Conservation (phyloP, 208 protist species). For the Trypanosoma melophagium region DNA sequence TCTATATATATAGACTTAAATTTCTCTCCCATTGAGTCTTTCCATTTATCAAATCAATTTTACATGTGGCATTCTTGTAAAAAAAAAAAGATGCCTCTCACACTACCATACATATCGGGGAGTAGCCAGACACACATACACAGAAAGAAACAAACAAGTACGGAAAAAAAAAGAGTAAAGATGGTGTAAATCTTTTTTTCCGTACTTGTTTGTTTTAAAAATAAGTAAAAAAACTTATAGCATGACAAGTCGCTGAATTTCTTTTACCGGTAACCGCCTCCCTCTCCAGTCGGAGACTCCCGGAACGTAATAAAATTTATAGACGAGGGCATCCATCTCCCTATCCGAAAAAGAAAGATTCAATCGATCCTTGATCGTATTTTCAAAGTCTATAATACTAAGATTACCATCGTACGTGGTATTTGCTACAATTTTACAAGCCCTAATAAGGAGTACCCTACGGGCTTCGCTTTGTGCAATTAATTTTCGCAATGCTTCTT, state of each 20-base stretch:
- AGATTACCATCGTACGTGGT: constrained; percentile 78
- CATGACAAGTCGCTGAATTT: constrained; percentile 59
- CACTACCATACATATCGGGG: constrained; percentile 2
- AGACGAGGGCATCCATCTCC: constrained; percentile 77
- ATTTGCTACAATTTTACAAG: constrained; percentile 55
- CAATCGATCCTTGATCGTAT: constrained; percentile 54
- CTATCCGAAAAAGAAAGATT: constrained; percentile 64
- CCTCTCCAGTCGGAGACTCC: constrained; percentile 61
- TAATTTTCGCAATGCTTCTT: constrained; percentile 73
- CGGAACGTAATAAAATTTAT: constrained; percentile 75
- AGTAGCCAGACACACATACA: constrained; percentile 2
- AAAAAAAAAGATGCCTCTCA: background rate
- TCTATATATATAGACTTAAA: background rate
- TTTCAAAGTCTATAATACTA: constrained; percentile 70
- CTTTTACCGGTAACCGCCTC: constrained; percentile 65
- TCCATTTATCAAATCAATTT: background rate
- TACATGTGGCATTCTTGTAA: background rate
- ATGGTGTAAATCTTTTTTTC: constrained; percentile 3
- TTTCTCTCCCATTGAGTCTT: background rate
- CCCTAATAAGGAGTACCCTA: constrained; percentile 69
- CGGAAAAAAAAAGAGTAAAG: constrained; percentile 10
- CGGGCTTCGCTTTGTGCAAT: constrained; percentile 70
- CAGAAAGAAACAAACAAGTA: constrained; percentile 8
- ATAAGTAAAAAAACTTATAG: constrained; percentile 32
- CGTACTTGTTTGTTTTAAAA: constrained; percentile 24